Conservation (phyloP, 495 filamentous ascomycete species). For the Margaritispora aquatica region DNA sequence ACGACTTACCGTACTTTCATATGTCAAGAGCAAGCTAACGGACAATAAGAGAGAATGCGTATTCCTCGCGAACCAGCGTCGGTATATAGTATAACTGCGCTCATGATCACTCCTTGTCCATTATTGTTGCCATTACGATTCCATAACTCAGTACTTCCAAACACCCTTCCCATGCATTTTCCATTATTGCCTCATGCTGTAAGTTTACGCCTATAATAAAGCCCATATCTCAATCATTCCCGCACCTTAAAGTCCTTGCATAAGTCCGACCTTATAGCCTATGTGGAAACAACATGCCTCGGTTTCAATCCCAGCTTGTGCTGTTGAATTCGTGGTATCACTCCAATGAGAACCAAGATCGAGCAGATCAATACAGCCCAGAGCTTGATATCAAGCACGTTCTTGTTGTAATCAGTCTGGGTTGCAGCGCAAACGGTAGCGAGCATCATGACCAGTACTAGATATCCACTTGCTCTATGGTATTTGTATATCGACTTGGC, state of each 20-base stretch:
- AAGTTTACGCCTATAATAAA: not conserved
- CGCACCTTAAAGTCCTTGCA: not conserved
- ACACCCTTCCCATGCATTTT: not conserved
- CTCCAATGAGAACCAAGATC: slow-evolving; percentile 57
- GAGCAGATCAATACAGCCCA: slow-evolving; percentile 59
- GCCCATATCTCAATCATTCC: not conserved
- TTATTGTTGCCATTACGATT: not conserved
- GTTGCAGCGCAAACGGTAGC: slow-evolving; percentile 70
- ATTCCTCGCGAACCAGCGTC: not conserved
- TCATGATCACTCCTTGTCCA: not conserved
- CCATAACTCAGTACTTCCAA: not conserved
- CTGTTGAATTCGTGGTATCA: slow-evolving; percentile 74
- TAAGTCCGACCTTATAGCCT: not conserved
- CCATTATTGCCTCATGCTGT: not conserved
- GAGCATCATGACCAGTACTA: slow-evolving; percentile 60
- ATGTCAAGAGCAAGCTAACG: not conserved
- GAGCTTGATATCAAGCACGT: slow-evolving; percentile 57
- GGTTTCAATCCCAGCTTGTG: slow-evolving; percentile 60
- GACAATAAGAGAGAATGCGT: not conserved
- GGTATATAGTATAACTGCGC: not conserved
- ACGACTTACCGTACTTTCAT: too few species aligned
- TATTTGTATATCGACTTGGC: slow-evolving; percentile 86
- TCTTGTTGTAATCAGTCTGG: slow-evolving; percentile 61
- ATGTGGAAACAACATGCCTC: not conserved
- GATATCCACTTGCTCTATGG: slow-evolving; percentile 75